These are phyloP conservation scores for Colletotrichum agaves DNA, from an alignment of 2,329 filamentous ascomycete species.

Conservation along the genomic window DNA sequence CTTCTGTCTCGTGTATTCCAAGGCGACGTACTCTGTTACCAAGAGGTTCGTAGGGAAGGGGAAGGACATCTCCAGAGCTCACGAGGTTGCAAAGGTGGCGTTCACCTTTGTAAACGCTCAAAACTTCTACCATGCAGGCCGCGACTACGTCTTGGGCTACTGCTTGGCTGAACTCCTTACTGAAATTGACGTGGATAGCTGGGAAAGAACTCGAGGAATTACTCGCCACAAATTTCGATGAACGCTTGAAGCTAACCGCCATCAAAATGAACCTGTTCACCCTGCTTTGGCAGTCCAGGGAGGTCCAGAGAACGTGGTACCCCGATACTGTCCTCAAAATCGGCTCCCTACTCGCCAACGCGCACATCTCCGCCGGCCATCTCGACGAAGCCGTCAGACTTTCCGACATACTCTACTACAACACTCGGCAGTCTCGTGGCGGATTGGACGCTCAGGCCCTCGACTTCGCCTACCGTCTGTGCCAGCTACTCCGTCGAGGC, in stretches of 20 bases:
- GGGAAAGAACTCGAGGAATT: constrained; percentile 51
- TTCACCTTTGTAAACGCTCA: constrained; percentile 55
- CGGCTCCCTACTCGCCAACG: constrained; percentile 47
- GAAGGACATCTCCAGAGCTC: constrained; percentile 52
- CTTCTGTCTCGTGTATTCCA: constrained; percentile 52
- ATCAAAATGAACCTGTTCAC: constrained; percentile 41
- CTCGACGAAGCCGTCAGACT: constrained; percentile 44
- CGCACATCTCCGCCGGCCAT: constrained; percentile 44
- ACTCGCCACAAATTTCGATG: too few relatives aligned
- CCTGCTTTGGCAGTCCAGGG: constrained; percentile 48
- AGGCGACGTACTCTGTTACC: constrained; percentile 41
- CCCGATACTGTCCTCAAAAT: constrained; percentile 44
- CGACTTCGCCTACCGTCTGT: constrained; percentile 44
- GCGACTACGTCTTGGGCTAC: constrained; percentile 56
- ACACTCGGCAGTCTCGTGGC: constrained; percentile 47
- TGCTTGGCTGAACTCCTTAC: constrained; percentile 57
- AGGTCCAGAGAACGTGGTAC: constrained; percentile 47
- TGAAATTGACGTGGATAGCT: constrained; percentile 48
- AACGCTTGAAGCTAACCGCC: constrained; percentile 4
- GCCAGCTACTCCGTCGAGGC: constrained; percentile 43
- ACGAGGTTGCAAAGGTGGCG: constrained; percentile 54
- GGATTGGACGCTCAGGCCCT: constrained; percentile 45
- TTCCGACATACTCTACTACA: constrained; percentile 48
- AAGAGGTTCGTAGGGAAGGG: constrained; percentile 48
- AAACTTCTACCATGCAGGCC: constrained; percentile 51